phyloP scores from a whole-genome alignment of 306 rosid species.

The Vigna hirtella region DNA sequence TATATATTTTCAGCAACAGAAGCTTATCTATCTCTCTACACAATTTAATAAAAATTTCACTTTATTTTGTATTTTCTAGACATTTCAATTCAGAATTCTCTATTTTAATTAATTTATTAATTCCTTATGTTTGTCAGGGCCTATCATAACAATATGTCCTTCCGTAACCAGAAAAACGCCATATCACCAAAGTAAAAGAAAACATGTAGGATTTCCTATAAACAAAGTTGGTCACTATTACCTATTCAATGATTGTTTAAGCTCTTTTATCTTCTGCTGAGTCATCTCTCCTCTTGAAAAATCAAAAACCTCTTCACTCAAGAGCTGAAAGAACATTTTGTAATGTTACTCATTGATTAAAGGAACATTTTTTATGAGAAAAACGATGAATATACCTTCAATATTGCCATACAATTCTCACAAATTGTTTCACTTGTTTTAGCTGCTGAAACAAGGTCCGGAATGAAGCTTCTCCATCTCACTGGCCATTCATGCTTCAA shows the following conservation, averaged over 20 bases:
- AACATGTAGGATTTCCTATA: neutral
- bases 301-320: constrained; percentile 59
- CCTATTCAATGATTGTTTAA: constrained; percentile 68
- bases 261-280: constrained; percentile 55
- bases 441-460: constrained; percentile 87
- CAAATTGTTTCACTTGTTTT: constrained; percentile 90
- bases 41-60: neutral
- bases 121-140: neutral
- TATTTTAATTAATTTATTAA: neutral
- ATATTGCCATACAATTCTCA: constrained; percentile 89
- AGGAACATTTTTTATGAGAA: neutral
- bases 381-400: constrained; percentile 56
- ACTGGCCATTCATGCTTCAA: constrained; percentile 97
- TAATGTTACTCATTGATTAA: constrained; percentile 26
- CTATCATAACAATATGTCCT: neutral
- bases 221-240: constrained; percentile 40
- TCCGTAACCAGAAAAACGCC: neutral
- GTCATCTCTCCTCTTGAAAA: constrained; percentile 62
- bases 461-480: constrained; percentile 83
- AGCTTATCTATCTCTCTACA: neutral
- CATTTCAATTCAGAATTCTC: neutral
- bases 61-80: neutral
- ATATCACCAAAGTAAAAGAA: neutral
- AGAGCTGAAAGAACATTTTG: constrained; percentile 42
- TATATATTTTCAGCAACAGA: neutral